phyloP scores from a whole-genome alignment of 1,284 basidiomycete species.

The Ganoderma lucidum region DNA sequence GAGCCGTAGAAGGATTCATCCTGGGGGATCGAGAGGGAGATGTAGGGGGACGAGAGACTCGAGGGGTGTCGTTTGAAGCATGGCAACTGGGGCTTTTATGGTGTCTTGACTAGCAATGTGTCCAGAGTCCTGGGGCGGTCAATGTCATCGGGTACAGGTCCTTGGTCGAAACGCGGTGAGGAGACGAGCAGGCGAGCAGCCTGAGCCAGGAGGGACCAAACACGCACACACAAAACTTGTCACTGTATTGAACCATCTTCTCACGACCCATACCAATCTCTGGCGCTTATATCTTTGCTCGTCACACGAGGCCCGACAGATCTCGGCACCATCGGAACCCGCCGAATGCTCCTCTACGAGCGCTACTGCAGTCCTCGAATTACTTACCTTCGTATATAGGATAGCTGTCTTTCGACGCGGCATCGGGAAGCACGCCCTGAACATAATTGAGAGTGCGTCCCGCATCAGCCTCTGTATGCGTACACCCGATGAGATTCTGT shows the following conservation, averaged over 20 bases:
- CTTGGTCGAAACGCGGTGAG: conserved; percentile 1
- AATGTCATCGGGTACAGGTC: conserved; percentile 1
- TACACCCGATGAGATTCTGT: too few relatives aligned
- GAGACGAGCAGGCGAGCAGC: neutral
- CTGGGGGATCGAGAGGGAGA: neutral
- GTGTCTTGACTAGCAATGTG: neutral
- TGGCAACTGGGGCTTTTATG: neutral
- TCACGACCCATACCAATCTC: neutral
- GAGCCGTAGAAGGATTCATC: neutral
- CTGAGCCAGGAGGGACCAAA: neutral
- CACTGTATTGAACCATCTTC: neutral
- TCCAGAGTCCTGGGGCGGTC: neutral
- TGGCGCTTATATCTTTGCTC: neutral
- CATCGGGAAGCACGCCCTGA: too few relatives aligned
- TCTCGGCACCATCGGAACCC: neutral
- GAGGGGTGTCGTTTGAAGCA: neutral
- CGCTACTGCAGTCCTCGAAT: too few relatives aligned
- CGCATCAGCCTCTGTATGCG: too few relatives aligned
- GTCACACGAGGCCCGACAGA: neutral
- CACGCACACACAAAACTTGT: neutral
- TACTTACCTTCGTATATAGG: too few relatives aligned
- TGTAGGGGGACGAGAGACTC: neutral
- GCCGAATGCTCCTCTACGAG: too few relatives aligned
- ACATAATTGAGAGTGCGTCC: too few relatives aligned
- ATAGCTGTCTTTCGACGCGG: too few relatives aligned